Evolutionary conservation across 768 basidiomycete genomes (phyloP), one percentile per base, ranked within the genome.

Genomic region (Clathrus columnatus): DNA sequence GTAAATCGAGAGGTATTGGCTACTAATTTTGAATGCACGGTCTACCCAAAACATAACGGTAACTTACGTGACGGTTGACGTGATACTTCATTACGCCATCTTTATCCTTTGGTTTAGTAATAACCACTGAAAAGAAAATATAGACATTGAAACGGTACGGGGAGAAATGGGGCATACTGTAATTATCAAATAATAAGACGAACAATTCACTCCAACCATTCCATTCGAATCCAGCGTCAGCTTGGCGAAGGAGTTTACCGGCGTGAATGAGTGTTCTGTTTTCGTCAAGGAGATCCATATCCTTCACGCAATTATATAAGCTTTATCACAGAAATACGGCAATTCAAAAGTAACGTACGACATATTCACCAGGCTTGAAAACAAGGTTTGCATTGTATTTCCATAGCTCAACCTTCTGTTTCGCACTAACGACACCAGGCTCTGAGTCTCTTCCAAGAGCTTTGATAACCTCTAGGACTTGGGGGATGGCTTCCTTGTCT

Each of bases 161-260:
- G 16, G 42, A 43, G 21, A 51, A 28, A n/a, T 16, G 14, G 24
- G 14, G 71, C 89, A 68, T 57, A 91, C 92, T 69, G 62, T 97
- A 99, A 63, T 98, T 92, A 68, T 99, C 96, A 62, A 99, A 96
- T 2, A 99, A 73, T 51, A 97, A 75, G 7, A 95, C 86, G 59
- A 85, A 87, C 6, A 95, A 76, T 68, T 97, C 93, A 44, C 82
- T 84, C 90, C 91, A 95, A 42, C 85, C 88, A 59, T 80, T 90
- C 84, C 85, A 88, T 66, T 87, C 85, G 60, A 92, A 82, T 11
- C 88, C 90, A 27, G 84, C 84, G 57, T 96, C 93, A 14, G 91
- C 88, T 62, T 93, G 91, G 48, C 92, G 80, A 51, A 87, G 76
- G 24, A 97, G 72, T 60, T 84, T 90, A 5, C 92, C 85, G 1